Percentiles rank a stretch among this genome's conserved stretches.
Evolutionary conservation across 1,284 basidiomycete species (phyloP).

Genomic region (Pascua guehoae): DNA sequence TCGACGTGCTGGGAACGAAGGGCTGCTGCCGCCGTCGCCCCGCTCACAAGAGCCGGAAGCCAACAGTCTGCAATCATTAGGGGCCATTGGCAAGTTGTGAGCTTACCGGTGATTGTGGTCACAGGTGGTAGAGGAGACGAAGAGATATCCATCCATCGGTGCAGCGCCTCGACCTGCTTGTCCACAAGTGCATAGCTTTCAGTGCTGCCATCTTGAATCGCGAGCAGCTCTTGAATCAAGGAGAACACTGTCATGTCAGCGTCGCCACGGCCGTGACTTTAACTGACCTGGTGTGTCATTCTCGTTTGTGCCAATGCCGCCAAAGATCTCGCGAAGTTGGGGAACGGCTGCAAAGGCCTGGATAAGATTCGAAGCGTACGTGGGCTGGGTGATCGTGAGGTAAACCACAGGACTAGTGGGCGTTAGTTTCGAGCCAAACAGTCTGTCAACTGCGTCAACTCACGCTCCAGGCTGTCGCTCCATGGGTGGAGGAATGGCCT

Average conservation of each 20-base stretch:
- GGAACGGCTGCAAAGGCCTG: conserved; percentile 41
- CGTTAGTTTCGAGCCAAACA: not conserved
- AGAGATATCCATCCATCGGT: not conserved
- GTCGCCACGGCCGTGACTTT: not conserved
- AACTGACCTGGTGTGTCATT: conserved; percentile 1
- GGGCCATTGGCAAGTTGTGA: not conserved
- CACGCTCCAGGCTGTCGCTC: conserved; percentile 29
- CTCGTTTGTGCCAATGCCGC: not conserved
- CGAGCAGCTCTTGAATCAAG: conserved; percentile 1
- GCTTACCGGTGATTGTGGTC: not conserved
- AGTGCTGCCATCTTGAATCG: not conserved
- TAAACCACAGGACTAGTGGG: conserved; percentile 10
- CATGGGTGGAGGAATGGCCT: conserved; percentile 16
- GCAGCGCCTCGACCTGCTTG: not conserved
- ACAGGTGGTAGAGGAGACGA: not conserved
- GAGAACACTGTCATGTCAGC: conserved; percentile 1
- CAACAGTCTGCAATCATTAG: conserved; percentile 2
- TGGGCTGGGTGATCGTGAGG: conserved; percentile 12
- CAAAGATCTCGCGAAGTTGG: conserved; percentile 28
- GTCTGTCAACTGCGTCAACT: conserved; percentile 9
- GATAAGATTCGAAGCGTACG: conserved; percentile 31
- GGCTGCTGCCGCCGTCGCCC: not conserved
- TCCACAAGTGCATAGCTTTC: conserved; percentile 8
- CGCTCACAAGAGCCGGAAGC: not conserved
- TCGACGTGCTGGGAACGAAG: not conserved